These are phyloP conservation scores for Neurospora tetraspora DNA, from an alignment of 495 filamentous ascomycete species.

Conservation along the genomic window DNA sequence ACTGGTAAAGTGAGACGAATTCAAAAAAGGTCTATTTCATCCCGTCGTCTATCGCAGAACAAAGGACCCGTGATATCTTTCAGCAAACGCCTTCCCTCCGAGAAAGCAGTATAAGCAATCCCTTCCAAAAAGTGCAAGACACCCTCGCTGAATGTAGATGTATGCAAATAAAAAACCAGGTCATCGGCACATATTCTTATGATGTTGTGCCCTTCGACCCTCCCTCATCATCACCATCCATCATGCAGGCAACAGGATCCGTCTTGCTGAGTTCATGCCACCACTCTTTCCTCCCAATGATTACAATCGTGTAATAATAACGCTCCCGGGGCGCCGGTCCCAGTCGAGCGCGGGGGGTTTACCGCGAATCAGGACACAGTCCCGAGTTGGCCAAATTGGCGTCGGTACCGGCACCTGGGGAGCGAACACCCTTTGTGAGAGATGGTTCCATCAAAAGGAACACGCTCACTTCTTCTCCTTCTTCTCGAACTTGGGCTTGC, in stretches of 20 bases:
- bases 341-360: neutral
- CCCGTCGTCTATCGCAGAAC: neutral
- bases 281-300: neutral
- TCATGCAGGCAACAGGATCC: neutral
- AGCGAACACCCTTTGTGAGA: neutral
- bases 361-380: neutral
- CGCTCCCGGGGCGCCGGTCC: neutral
- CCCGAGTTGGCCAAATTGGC: neutral
- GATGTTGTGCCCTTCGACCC: neutral
- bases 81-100: neutral
- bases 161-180: neutral
- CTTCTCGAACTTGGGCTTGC: slow-evolving; percentile 62
- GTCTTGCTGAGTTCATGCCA: neutral
- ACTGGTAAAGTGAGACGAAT: neutral
- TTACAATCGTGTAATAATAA: neutral
- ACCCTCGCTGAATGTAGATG: neutral
- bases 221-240: neutral
- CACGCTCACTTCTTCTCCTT: slow-evolving; percentile 43
- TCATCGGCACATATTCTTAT: neutral
- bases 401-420: neutral
- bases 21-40: slow-evolving; percentile 1
- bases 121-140: neutral
- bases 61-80: neutral
- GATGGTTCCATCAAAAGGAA: neutral
- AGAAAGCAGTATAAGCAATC: neutral